Percentiles rank a stretch among this genome's conserved stretches.
Conservation (phyloP, 2,329 filamentous ascomycete species). For the Plenodomus biglobosus region DNA sequence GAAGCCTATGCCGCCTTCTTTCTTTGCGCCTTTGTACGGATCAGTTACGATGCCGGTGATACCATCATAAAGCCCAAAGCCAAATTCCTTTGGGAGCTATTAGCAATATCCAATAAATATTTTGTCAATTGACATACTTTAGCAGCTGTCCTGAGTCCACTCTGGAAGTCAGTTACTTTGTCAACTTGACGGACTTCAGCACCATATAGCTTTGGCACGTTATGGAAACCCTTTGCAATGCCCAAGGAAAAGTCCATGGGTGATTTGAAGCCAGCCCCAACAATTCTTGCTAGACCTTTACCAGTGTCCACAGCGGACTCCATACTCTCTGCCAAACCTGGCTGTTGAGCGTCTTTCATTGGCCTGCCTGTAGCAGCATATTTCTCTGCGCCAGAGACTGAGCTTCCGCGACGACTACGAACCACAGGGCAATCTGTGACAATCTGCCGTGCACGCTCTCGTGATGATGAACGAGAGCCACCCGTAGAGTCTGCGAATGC, state of each 20-base stretch:
- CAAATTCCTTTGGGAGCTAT: slow-evolving; percentile 60
- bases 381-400: slow-evolving; percentile 19
- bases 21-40: slow-evolving; percentile 68
- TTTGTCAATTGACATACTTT: slow-evolving; percentile 53
- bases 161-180: slow-evolving; percentile 75
- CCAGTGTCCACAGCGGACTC: slow-evolving; percentile 67
- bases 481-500: slow-evolving; percentile 35
- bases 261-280: slow-evolving; percentile 72
- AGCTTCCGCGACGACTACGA: slow-evolving; percentile 17
- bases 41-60: slow-evolving; percentile 80
- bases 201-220: slow-evolving; percentile 81
- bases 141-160: slow-evolving; percentile 74
- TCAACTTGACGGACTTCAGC: slow-evolving; percentile 78
- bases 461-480: slow-evolving; percentile 31
- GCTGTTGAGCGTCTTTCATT: slow-evolving; percentile 17
- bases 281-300: slow-evolving; percentile 70
- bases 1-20: slow-evolving; percentile 66
- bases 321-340: slow-evolving; percentile 16
- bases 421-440: not conserved
- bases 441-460: slow-evolving; percentile 12
- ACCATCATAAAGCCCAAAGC: slow-evolving; percentile 77
- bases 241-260: slow-evolving; percentile 85
- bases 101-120: not conserved
- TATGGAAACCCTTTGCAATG: slow-evolving; percentile 83
- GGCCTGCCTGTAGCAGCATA: not conserved